These are phyloP conservation scores for Syzygium grande DNA, from an alignment of 345 rosid genomes.

Conservation along the genomic window DNA sequence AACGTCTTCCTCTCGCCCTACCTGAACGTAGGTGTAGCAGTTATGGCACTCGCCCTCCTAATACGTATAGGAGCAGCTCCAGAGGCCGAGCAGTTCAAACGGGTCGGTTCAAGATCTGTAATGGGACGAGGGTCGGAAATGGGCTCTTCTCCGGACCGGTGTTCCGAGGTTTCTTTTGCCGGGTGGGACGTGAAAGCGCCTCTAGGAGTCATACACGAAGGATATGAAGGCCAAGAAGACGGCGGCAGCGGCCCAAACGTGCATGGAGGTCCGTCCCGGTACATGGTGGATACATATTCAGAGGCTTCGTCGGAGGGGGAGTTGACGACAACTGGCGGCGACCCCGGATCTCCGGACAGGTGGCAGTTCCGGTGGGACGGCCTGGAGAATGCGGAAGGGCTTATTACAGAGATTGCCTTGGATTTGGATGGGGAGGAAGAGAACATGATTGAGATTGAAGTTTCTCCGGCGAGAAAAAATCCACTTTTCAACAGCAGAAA, in stretches of 20 bases:
- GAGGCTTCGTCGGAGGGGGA: conserved; percentile 36
- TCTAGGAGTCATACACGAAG: conserved; percentile 63
- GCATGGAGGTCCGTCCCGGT: neutral
- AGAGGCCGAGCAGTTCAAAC: too few species aligned
- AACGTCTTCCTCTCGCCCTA: neutral
- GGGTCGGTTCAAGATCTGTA: neutral
- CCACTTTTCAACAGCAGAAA: neutral
- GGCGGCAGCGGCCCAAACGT: neutral
- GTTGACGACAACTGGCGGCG: conserved; percentile 14
- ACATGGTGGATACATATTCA: conserved; percentile 32
- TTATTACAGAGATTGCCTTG: conserved; percentile 71
- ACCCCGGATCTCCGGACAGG: conserved; percentile 30
- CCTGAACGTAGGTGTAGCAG: conserved; percentile 41
- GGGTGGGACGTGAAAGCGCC: conserved; percentile 79
- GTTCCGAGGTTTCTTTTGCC: conserved; percentile 22
- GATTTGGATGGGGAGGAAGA: conserved; percentile 59
- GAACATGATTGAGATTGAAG: conserved; percentile 61
- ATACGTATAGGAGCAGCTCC: neutral
- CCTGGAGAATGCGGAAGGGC: conserved; percentile 36
- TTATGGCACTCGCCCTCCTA: conserved; percentile 32
- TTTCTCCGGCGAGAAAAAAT: conserved; percentile 18
- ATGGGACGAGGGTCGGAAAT: neutral
- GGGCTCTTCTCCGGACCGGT: neutral
- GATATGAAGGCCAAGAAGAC: conserved; percentile 34
- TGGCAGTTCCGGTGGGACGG: conserved; percentile 40